phyloP scores from a whole-genome alignment of 1,284 basidiomycete genomes.

The Athelia psychrophila region DNA sequence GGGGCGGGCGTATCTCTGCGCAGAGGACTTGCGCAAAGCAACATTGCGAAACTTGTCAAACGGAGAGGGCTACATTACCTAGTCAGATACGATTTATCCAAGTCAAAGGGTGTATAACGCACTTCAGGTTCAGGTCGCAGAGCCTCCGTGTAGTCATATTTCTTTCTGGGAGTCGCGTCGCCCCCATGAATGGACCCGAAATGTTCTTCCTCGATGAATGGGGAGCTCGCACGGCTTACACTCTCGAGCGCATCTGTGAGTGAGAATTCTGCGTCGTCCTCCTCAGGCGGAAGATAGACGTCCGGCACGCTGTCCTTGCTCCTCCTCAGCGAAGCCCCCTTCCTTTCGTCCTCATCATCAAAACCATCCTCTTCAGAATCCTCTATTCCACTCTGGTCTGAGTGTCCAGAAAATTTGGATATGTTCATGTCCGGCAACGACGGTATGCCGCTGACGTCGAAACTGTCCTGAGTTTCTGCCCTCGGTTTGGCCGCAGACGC shows the following conservation, averaged over 20 bases:
- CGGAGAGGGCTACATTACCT: conserved; percentile 51
- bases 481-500: conserved; percentile 13
- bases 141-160: conserved; percentile 60
- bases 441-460: conserved; percentile 57
- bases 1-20: conserved; percentile 17
- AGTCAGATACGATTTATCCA: conserved; percentile 3
- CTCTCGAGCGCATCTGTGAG: conserved; percentile 59
- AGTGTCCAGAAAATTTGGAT: conserved; percentile 21
- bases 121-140: conserved; percentile 66
- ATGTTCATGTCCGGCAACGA: conserved; percentile 39
- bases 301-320: conserved; percentile 51
- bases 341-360: conserved; percentile 37
- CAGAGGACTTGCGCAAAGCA: conserved; percentile 48
- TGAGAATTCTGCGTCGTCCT: conserved; percentile 40
- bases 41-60: conserved; percentile 67
- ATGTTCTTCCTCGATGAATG: conserved; percentile 35
- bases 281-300: conserved; percentile 44
- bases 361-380: conserved; percentile 31
- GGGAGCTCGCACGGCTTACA: conserved; percentile 53
- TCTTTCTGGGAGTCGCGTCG: conserved; percentile 46
- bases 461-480: conserved; percentile 38
- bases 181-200: conserved; percentile 16
- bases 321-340: conserved; percentile 4
- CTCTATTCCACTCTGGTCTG: conserved; percentile 16
- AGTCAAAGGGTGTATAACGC: conserved; percentile 23